These are phyloP conservation scores for Heracleum sosnowskyi DNA, from an alignment of 129 eudicot species.

Conservation along the genomic window DNA sequence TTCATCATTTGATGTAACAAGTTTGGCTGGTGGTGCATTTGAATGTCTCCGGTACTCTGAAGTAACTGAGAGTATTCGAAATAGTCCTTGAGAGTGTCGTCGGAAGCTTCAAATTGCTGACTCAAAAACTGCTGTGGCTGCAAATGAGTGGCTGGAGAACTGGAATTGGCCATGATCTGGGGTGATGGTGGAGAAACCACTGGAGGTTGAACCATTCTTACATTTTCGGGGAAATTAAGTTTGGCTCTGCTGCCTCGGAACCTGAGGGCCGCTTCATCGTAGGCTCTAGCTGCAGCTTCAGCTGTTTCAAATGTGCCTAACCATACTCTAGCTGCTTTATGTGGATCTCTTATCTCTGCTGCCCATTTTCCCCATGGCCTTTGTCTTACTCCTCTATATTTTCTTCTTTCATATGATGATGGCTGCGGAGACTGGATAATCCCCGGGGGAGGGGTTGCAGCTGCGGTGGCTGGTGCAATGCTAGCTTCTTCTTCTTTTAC, in stretches of 20 bases:
- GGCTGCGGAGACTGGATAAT: not conserved
- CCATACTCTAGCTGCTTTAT: slow-evolving; percentile 13
- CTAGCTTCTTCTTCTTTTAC: not conserved
- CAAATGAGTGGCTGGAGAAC: not conserved
- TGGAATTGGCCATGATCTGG: not conserved
- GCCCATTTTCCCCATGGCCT: slow-evolving; percentile 16
- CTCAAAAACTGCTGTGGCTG: not conserved
- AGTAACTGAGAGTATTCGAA: slow-evolving; percentile 23
- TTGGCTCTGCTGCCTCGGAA: slow-evolving; percentile 14
- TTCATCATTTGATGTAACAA: slow-evolving; percentile 15
- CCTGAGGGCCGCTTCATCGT: slow-evolving; percentile 15
- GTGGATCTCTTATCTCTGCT: slow-evolving; percentile 12
- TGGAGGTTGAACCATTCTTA: slow-evolving; percentile 1
- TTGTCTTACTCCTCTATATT: slow-evolving; percentile 19
- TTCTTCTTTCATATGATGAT: slow-evolving; percentile 5
- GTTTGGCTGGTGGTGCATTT: slow-evolving; percentile 4
- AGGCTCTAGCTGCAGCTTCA: slow-evolving; percentile 14
- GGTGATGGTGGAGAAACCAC: slow-evolving; percentile 5
- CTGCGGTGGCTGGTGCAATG: not conserved
- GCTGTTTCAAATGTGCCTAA: slow-evolving; percentile 17
- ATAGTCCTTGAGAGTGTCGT: slow-evolving; percentile 11
- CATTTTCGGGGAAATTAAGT: slow-evolving; percentile 21
- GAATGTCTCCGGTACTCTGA: slow-evolving; percentile 15
- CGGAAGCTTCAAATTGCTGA: not conserved
- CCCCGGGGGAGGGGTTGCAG: not conserved